A percentile compares a stretch with the other conserved stretches of the same genome.
phyloP scores from a whole-genome alignment of 768 basidiomycete species.

The Podaxis sp. region DNA sequence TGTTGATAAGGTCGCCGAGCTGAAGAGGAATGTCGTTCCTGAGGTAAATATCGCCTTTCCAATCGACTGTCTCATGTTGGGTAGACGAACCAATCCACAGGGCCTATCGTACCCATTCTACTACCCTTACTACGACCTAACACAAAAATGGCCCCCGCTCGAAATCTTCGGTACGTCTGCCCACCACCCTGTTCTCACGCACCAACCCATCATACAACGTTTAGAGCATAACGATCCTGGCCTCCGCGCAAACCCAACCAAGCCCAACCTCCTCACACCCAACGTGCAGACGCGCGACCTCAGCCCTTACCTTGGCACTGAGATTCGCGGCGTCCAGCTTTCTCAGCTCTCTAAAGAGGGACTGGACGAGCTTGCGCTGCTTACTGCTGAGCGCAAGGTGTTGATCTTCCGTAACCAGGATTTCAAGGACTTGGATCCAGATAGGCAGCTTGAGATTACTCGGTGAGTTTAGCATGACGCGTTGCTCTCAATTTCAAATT shows the following conservation, averaged over 20 bases:
- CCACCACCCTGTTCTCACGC: too few species aligned
- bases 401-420: slow-evolving; percentile 57
- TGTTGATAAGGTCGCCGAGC: not conserved
- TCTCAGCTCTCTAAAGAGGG: slow-evolving; percentile 48
- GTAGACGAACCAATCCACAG: slow-evolving; percentile 11
- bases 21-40: not conserved
- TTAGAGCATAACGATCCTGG: slow-evolving; percentile 41
- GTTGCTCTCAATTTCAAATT: too few species aligned
- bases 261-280: slow-evolving; percentile 43
- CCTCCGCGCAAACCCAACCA: slow-evolving; percentile 41
- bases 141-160: slow-evolving; percentile 47
- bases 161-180: slow-evolving; percentile 37
- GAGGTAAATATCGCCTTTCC: not conserved
- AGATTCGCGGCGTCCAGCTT: slow-evolving; percentile 46
- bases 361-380: slow-evolving; percentile 48
- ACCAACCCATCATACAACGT: too few species aligned
- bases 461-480: slow-evolving; percentile 19
- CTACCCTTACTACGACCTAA: slow-evolving; percentile 38
- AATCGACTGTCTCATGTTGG: not conserved
- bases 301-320: slow-evolving; percentile 49
- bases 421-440: slow-evolving; percentile 51
- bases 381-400: slow-evolving; percentile 48
- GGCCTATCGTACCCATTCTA: slow-evolving; percentile 47
- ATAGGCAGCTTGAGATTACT: slow-evolving; percentile 49
- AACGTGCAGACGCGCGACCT: slow-evolving; percentile 29